Conservation (phyloP, 1,284 basidiomycete genomes). For the Ganoderma leucocontextum region DNA sequence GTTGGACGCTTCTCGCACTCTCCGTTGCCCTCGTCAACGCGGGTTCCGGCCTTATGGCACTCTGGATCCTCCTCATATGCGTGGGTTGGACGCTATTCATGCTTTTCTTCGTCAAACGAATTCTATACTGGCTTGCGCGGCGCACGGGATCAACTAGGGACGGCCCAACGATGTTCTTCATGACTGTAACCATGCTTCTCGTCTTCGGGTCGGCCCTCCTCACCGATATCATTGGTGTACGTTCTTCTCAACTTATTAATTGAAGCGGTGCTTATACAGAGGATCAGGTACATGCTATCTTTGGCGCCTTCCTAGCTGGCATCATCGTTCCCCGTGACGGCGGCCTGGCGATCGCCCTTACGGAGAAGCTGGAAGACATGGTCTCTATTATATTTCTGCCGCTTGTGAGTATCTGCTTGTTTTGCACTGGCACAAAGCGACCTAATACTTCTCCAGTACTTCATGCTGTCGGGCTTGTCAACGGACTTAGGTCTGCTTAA, state of each 20-base stretch:
- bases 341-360: slow-evolving; percentile 66
- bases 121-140: slow-evolving; percentile 75
- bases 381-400: slow-evolving; percentile 69
- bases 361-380: slow-evolving; percentile 75
- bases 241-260: slow-evolving; percentile 2
- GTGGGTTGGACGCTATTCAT: slow-evolving; percentile 86
- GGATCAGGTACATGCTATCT: slow-evolving; percentile 78
- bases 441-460: slow-evolving; percentile 50
- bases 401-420: slow-evolving; percentile 49
- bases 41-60: slow-evolving; percentile 72
- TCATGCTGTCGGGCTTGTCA: slow-evolving; percentile 70
- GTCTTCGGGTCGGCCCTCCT: slow-evolving; percentile 74
- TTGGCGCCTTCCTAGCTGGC: slow-evolving; percentile 78
- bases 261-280: slow-evolving; percentile 6
- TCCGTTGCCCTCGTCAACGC: slow-evolving; percentile 93
- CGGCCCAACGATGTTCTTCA: slow-evolving; percentile 73
- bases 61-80: slow-evolving; percentile 85
- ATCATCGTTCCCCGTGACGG: slow-evolving; percentile 71
- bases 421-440: slow-evolving; percentile 11
- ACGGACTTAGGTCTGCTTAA: slow-evolving; percentile 73
- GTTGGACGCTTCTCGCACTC: slow-evolving; percentile 82
- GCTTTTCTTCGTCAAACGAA: slow-evolving; percentile 74
- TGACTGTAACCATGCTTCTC: slow-evolving; percentile 69
- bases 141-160: slow-evolving; percentile 84
- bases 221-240: slow-evolving; percentile 84